Evolutionary conservation across 1,284 basidiomycete genomes (phyloP).

Genomic region (Puccinia polysora): DNA sequence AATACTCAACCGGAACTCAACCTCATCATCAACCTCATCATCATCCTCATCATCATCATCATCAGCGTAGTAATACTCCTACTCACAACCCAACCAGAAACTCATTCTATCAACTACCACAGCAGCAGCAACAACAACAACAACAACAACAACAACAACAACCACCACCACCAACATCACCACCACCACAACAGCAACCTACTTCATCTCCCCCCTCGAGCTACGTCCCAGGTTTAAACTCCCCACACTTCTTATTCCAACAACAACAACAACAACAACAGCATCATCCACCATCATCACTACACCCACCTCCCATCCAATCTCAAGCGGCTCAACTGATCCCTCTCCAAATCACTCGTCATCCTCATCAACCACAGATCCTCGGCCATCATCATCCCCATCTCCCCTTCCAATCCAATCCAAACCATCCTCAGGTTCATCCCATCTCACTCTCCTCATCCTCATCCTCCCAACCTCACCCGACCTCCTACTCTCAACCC

Average conservation of each 20-base stretch:
- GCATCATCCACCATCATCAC: not conserved
- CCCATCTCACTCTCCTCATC: not conserved
- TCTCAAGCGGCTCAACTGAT: too few relatives aligned
- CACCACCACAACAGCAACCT: not conserved
- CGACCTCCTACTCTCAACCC: constrained; percentile 7
- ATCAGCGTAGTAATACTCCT: not conserved
- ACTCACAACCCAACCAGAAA: not conserved
- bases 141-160: constrained; percentile 13
- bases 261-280: constrained; percentile 10
- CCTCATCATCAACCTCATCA: too few relatives aligned
- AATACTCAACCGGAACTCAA: not conserved
- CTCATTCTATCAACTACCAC: not conserved
- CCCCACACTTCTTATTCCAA: constrained; percentile 15
- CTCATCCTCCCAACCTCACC: not conserved
- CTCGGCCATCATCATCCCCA: constrained; percentile 11
- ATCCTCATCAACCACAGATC: not conserved
- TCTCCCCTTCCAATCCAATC: not conserved
- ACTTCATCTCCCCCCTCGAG: not conserved
- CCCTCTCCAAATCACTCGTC: too few relatives aligned
- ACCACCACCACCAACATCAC: not conserved
- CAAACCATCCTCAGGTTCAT: not conserved
- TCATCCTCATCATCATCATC: not conserved
- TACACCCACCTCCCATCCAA: too few relatives aligned
- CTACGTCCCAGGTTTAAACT: too few relatives aligned
- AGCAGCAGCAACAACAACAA: constrained; percentile 2